Evolutionary conservation across 805 yeast species (phyloP).

Genomic region (Kazachstania bromeliacearum): DNA sequence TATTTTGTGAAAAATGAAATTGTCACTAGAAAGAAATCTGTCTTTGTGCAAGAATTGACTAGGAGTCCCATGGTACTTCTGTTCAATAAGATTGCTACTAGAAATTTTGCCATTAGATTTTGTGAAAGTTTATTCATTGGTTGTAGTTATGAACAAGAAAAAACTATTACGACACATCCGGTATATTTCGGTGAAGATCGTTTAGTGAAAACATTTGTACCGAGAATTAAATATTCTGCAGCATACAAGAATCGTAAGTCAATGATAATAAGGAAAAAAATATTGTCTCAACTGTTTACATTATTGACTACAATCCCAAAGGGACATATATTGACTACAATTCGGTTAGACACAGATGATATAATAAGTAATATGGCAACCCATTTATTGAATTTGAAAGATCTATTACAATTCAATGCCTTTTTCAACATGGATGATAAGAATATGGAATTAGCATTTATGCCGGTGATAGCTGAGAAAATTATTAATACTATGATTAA

Average conservation of each 20-base stretch:
- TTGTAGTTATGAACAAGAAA: constrained; percentile 4
- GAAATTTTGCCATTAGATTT: constrained; percentile 10
- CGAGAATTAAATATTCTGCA: constrained; percentile 8
- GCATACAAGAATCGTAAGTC: constrained; percentile 11
- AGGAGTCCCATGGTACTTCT: constrained; percentile 17
- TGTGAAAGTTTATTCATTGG: constrained; percentile 16
- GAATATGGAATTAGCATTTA: constrained; percentile 10
- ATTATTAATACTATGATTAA: constrained; percentile 12
- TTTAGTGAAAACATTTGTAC: constrained; percentile 11
- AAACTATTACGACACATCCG: constrained; percentile 10
- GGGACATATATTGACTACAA: constrained; percentile 10
- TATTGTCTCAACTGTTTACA: constrained; percentile 14
- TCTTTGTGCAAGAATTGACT: constrained; percentile 10
- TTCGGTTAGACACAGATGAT: constrained; percentile 10
- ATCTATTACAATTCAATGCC: constrained; percentile 13
- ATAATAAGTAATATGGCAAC: constrained; percentile 9
- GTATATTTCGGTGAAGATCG: constrained; percentile 14
- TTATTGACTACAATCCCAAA: constrained; percentile 14
- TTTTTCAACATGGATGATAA: constrained; percentile 14
- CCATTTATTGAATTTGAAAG: constrained; percentile 10
- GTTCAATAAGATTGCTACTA: constrained; percentile 11
- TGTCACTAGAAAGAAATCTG: background rate
- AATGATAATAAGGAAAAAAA: constrained; percentile 15
- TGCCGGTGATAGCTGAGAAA: constrained; percentile 21
- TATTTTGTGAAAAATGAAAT: constrained; percentile 18